Evolutionary conservation across 345 rosid species (phyloP).

Genomic region (Salix dunnii): DNA sequence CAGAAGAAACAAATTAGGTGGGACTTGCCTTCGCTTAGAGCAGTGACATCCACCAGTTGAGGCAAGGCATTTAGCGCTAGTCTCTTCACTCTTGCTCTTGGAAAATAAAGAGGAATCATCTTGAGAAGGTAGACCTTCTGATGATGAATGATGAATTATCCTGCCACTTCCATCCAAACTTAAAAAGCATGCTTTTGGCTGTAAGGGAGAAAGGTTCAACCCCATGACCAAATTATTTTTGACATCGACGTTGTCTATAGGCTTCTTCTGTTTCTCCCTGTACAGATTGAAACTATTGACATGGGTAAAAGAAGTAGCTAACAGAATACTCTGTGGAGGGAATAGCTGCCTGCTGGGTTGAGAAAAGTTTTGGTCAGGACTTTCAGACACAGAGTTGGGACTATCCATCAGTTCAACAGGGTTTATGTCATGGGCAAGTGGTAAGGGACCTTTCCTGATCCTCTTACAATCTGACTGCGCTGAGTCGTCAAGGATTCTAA

Average conservation of each 20-base stretch:
- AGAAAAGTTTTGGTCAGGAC: not conserved
- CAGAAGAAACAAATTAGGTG: not conserved
- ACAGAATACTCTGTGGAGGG: conserved; percentile 14
- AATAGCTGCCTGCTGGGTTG: not conserved
- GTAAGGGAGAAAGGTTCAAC: conserved; percentile 3
- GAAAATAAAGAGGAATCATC: conserved; percentile 5
- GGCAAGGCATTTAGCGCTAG: conserved; percentile 14
- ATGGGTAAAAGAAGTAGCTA: conserved; percentile 6
- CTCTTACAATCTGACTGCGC: conserved; percentile 20
- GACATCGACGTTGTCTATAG: conserved; percentile 1
- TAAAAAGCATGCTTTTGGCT: not conserved
- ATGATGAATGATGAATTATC: conserved; percentile 10
- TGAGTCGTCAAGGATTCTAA: conserved; percentile 28
- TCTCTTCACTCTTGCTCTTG: conserved; percentile 1
- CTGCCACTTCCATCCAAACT: not conserved
- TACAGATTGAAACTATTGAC: not conserved
- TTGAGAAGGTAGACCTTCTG: conserved; percentile 19
- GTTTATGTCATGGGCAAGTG: conserved; percentile 13
- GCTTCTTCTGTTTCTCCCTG: not conserved
- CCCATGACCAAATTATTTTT: not conserved
- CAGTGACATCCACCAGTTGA: conserved; percentile 36
- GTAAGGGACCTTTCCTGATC: conserved; percentile 36
- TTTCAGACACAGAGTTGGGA: not conserved
- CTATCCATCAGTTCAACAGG: conserved; percentile 29
- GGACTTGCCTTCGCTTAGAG: conserved; percentile 24